Base-by-base conservation (phyloP, 1,284 basidiomycete genomes). In the Earliella scabrosa region DNA sequence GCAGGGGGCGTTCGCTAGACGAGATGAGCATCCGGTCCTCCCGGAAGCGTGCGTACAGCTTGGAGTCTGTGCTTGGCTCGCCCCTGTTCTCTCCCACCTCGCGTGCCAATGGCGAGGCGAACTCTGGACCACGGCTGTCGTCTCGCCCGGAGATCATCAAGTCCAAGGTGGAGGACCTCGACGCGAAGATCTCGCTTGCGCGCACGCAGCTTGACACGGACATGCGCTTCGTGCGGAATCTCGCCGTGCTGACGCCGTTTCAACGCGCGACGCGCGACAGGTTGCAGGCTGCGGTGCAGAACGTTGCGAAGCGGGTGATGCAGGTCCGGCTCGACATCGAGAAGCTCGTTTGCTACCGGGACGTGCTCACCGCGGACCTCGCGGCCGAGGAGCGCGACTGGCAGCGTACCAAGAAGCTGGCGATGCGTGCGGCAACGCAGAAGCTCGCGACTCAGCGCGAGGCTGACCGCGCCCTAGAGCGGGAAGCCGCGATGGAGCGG, bases 191-290 rank as follows among this genome's bases (percentile, higher is more conserved):
- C 47, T 70, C 75, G 14, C 69, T 78, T 1, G 75, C 81, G n/a
- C 85, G 87, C 63, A 69, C 77, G 0, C 82, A 85, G 55, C 82
- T 97, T n/a, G 83, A 90, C 45, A 74, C 82, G 13, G 83, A 90
- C 62, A 75, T 95, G 67, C 85, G 90, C 24, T 74, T 90, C 36
- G 85, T 90, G 18, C 86, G 90, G 39, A 96, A 95, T 66, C 79
- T 97, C n/a, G 88, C 87, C 2, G 83, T 91, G 47, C 78, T 97
- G 45, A 90, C 93, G 8, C 94, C 96, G 2, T 96, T 98, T 71
- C 92, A 90, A 67, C 84, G 84, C 50, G 77, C 87, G 5, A 95
- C 94, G 2, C 85, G 93, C 43, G 91, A 93, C 59, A 82, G 88
- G 43, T 79, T 98, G 32, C 76, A 85, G 24, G 64, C 74, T 26